phyloP scores from a whole-genome alignment of 1,284 basidiomycete species.

The Neonothopanus nambi region DNA sequence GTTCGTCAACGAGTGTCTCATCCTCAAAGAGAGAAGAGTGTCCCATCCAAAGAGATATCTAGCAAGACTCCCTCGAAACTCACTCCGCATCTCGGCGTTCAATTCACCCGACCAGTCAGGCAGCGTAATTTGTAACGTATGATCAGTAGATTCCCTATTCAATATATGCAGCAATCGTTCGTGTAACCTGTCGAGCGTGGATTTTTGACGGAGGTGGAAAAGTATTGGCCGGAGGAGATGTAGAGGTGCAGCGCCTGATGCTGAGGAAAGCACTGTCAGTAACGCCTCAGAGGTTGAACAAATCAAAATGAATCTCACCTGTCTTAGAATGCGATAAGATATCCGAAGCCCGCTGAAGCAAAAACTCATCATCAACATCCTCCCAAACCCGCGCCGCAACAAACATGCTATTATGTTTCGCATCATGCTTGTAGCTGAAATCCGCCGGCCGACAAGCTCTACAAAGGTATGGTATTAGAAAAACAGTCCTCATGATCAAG shows the following conservation, averaged over 20 bases:
- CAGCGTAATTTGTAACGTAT: conserved; percentile 31
- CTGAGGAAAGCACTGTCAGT: conserved; percentile 32
- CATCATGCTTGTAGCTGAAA: conserved; percentile 78
- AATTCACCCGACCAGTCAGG: conserved; percentile 27
- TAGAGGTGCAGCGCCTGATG: conserved; percentile 46
- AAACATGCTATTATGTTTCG: conserved; percentile 62
- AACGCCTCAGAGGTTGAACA: background rate
- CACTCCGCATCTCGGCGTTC: conserved; percentile 35
- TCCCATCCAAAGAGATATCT: conserved; percentile 65
- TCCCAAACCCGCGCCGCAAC: conserved; percentile 58
- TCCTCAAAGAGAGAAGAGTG: conserved; percentile 48
- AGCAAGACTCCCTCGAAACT: conserved; percentile 50
- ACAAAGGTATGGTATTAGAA: conserved; percentile 16
- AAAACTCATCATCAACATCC: conserved; percentile 33
- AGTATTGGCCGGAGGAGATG: conserved; percentile 55
- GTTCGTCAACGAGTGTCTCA: conserved; percentile 59
- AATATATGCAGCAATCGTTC: conserved; percentile 50
- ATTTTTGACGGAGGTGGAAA: conserved; percentile 42
- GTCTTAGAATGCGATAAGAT: conserved; percentile 34
- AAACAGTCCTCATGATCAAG: background rate
- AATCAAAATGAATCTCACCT: conserved; percentile 28
- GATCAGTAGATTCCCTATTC: conserved; percentile 30
- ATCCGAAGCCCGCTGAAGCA: conserved; percentile 39
- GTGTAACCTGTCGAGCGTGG: conserved; percentile 40
- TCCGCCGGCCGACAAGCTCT: conserved; percentile 63